phyloP scores from a whole-genome alignment of 805 yeast species.

The Lipomyces sp. region DNA sequence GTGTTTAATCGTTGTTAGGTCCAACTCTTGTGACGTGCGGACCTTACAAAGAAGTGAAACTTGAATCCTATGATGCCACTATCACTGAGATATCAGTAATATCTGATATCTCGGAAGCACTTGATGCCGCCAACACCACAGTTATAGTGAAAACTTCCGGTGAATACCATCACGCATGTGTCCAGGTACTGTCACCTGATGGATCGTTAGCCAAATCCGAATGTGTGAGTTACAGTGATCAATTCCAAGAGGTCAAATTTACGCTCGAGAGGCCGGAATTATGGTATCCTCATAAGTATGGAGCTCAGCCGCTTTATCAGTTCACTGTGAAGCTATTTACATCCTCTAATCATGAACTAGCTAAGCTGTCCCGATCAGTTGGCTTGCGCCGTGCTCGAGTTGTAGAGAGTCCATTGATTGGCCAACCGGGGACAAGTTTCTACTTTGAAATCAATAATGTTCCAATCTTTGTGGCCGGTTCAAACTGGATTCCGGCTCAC shows the following conservation, averaged over 20 bases:
- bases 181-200: slow-evolving; percentile 25
- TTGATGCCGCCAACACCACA: slow-evolving; percentile 13
- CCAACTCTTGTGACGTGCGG: slow-evolving; percentile 53
- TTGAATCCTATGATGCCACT: slow-evolving; percentile 40
- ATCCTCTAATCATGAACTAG: slow-evolving; percentile 1
- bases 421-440: slow-evolving; percentile 50
- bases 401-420: slow-evolving; percentile 46
- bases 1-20: slow-evolving; percentile 7
- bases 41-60: slow-evolving; percentile 49
- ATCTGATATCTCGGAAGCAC: slow-evolving; percentile 22
- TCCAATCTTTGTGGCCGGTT: slow-evolving; percentile 50
- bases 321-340: slow-evolving; percentile 23
- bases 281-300: slow-evolving; percentile 53
- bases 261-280: slow-evolving; percentile 44
- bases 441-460: slow-evolving; percentile 51
- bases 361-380: slow-evolving; percentile 41
- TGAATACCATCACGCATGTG: slow-evolving; percentile 13
- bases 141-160: slow-evolving; percentile 5
- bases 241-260: not conserved
- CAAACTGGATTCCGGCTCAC: slow-evolving; percentile 59
- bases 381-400: slow-evolving; percentile 53
- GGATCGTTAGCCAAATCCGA: slow-evolving; percentile 17
- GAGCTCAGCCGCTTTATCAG: slow-evolving; percentile 47
- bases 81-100: slow-evolving; percentile 39
- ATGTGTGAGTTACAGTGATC: slow-evolving; percentile 3